Evolutionary conservation across 805 yeast species (phyloP).

Genomic region (Debaryomyces prosopidis): DNA sequence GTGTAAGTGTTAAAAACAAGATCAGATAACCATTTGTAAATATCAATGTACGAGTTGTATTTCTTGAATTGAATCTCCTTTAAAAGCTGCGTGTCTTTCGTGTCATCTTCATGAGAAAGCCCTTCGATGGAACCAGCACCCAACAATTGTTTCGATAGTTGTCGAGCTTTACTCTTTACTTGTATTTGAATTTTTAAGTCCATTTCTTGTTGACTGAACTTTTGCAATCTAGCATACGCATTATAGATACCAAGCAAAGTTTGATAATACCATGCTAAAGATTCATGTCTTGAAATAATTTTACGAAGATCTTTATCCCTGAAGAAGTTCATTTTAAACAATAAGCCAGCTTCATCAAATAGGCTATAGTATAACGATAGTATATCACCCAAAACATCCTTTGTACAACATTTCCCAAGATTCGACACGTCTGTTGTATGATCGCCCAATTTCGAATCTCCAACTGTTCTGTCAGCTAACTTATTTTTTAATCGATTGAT

Average conservation of each 20-base stretch:
- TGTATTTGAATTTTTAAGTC: constrained; percentile 58
- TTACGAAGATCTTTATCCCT: constrained; percentile 34
- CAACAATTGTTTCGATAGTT: constrained; percentile 41
- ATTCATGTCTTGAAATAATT: constrained; percentile 56
- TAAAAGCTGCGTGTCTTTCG: constrained; percentile 11
- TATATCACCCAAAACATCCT: constrained; percentile 49
- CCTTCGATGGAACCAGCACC: constrained; percentile 17
- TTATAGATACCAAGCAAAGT: constrained; percentile 57
- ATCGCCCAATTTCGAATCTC: neutral
- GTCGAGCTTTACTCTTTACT: constrained; percentile 56
- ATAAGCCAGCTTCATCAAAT: constrained; percentile 61
- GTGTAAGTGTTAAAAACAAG: constrained; percentile 42
- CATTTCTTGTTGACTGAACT: constrained; percentile 48
- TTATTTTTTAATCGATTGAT: constrained; percentile 37
- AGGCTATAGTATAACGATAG: constrained; percentile 62
- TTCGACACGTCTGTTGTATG: constrained; percentile 1
- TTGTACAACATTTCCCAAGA: constrained; percentile 21
- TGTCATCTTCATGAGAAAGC: constrained; percentile 2
- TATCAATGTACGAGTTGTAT: constrained; percentile 37
- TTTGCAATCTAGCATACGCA: constrained; percentile 44
- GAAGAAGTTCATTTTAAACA: constrained; percentile 54
- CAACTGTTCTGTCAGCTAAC: constrained; percentile 15
- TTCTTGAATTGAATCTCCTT: constrained; percentile 37
- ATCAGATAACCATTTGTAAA: constrained; percentile 40
- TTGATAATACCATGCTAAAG: constrained; percentile 69